A percentile compares a stretch with the other conserved stretches of the same genome.
phyloP scores from a whole-genome alignment of 805 yeast species.

The Ogataea populi-albae region DNA sequence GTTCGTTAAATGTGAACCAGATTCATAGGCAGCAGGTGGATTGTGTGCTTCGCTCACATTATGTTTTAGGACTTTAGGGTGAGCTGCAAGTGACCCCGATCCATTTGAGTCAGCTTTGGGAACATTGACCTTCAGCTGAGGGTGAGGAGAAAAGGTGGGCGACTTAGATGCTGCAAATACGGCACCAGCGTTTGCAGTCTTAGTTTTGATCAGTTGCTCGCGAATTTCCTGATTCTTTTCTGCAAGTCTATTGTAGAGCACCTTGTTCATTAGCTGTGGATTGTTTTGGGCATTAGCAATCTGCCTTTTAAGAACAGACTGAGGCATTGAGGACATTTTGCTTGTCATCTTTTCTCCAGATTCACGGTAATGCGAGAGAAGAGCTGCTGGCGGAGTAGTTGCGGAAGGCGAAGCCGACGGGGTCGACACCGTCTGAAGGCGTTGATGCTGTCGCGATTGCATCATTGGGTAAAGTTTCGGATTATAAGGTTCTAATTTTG shows the following conservation, averaged over 20 bases:
- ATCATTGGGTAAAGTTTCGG: slow-evolving; percentile 30
- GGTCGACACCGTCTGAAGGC: slow-evolving; percentile 5
- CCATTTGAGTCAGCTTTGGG: neutral
- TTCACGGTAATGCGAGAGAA: slow-evolving; percentile 23
- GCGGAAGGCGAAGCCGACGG: slow-evolving; percentile 5
- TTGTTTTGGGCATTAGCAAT: slow-evolving; percentile 31
- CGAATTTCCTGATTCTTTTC: slow-evolving; percentile 30
- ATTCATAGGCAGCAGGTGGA: too few species aligned
- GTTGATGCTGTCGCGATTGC: slow-evolving; percentile 19
- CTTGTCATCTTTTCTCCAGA: slow-evolving; percentile 27
- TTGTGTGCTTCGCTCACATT: too few species aligned
- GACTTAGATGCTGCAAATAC: slow-evolving; percentile 23
- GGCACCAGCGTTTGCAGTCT: slow-evolving; percentile 17
- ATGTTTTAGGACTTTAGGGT: neutral
- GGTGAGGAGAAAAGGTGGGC: neutral
- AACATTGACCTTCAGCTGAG: neutral
- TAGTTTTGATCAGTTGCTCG: slow-evolving; percentile 19
- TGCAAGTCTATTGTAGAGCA: slow-evolving; percentile 30
- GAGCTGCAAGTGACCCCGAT: neutral
- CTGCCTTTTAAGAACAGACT: slow-evolving; percentile 29
- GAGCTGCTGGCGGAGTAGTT: slow-evolving; percentile 16
- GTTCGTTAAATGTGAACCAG: slow-evolving; percentile 17
- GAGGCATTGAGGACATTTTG: slow-evolving; percentile 28
- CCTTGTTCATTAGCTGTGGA: slow-evolving; percentile 34
- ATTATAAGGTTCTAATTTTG: slow-evolving; percentile 67